These are phyloP conservation scores for Puccinellia tenuiflora DNA, from an alignment of 176 grass and related monocot species.

Conservation along the genomic window DNA sequence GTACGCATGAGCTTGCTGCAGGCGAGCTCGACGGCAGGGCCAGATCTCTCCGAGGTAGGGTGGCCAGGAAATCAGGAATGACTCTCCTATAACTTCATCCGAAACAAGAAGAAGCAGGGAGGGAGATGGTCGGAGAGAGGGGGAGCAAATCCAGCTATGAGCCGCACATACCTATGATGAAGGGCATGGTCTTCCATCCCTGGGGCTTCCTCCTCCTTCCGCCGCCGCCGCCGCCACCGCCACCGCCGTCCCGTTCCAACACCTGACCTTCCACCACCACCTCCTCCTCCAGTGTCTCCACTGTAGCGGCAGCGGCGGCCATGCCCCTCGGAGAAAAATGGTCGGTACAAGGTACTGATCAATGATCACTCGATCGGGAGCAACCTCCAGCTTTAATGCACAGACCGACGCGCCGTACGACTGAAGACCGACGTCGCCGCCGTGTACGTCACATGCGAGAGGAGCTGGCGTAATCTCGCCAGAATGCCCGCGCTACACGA, in stretches of 20 bases:
- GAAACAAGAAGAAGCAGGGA: background rate
- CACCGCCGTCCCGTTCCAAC: background rate
- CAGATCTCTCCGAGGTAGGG: background rate
- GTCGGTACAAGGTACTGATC: background rate
- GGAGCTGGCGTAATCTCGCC: background rate
- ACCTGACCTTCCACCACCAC: background rate
- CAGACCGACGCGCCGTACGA: background rate
- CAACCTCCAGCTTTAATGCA: background rate
- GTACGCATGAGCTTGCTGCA: background rate
- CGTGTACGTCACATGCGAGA: background rate
- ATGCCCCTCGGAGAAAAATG: background rate
- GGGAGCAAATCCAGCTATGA: background rate
- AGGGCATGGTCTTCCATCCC: conserved; percentile 51
- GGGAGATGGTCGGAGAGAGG: background rate
- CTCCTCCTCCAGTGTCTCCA: background rate
- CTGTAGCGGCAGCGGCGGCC: background rate
- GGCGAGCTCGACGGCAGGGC: background rate
- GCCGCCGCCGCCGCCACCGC: background rate
- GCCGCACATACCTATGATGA: conserved; percentile 27
- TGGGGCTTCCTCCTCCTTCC: background rate
- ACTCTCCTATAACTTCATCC: background rate
- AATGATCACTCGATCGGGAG: background rate
- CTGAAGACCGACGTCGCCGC: background rate
- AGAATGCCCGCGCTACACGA: background rate
- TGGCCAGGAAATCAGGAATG: too few species aligned